Base-by-base conservation (phyloP, 805 yeast genomes). In the Millerozyma acaciae region DNA sequence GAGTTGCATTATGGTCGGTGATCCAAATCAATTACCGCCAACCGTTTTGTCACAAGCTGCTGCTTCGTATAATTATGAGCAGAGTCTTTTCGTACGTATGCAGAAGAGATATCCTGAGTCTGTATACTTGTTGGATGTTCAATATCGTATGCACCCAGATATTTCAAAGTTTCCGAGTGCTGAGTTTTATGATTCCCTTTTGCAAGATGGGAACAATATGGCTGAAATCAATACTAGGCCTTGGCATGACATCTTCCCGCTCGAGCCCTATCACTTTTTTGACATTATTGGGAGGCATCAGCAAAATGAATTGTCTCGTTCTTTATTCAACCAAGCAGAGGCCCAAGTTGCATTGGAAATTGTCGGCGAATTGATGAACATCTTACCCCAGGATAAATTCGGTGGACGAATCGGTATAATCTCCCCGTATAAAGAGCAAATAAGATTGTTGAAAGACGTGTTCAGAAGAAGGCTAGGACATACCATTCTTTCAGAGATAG, bases 11-110 rank as follows among this genome's bases (percentile, higher is more conserved):
- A 84, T 93, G 95, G 98, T 93, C 28, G 98, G 98, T 55, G 98
- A 93, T 63, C 97, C 97, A 2, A 89, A 93, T 54, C 98, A 93
- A 62, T 70, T 93, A 42, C 98, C 98, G 0, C 98, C 98, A 0
- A 90, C 98, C 0, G 97, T 90, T 8, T 61, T 93, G 13, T 90
- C 97, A 0, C 88, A 84, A 46, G 81, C 78, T 9, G 97, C 98
- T 1, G 81, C 94, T 1, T 66, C 75, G 4, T 75, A 69, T 46
- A 76, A 77, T 26, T 93, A 93, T 51, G 96, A 90, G 43, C 96
- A 90, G 57, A 84, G 95, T 52, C 66, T 93, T 50, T 93, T 93
- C 57, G 97, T 90, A 26, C 73, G 98, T 42, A 89, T 90, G 94
- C 95, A 84, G 46, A 75, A 70, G 34, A 72, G 75, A 40, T 58